These are phyloP conservation scores for Nitzschia sp. DNA, from an alignment of 108 stramenopile genomes.

Conservation along the genomic window DNA sequence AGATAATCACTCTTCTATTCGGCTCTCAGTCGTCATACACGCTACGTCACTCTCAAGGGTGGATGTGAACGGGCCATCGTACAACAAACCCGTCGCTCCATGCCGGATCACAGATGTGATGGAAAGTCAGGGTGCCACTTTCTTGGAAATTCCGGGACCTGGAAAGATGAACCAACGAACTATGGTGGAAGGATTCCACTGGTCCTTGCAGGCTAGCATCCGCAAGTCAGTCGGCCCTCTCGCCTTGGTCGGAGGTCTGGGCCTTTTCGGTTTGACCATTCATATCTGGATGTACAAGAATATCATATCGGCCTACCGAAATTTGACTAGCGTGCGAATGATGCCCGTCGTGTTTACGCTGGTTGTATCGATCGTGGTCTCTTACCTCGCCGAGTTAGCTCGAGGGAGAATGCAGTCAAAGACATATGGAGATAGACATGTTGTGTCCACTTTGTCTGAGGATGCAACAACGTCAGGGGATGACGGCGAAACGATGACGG, in stretches of 20 bases:
- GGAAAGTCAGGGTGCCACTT: too few relatives aligned
- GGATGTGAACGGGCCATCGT: too few relatives aligned
- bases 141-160: neutral
- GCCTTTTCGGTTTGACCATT: neutral
- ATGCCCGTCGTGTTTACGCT: neutral
- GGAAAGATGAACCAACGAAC: neutral
- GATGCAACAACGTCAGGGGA: neutral
- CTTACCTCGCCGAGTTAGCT: neutral
- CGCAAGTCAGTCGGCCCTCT: neutral
- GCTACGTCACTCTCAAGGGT: too few relatives aligned
- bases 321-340: neutral
- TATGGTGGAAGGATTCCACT: neutral
- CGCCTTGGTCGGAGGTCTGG: neutral
- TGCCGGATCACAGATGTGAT: too few relatives aligned
- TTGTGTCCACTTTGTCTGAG: neutral
- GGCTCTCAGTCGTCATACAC: too few relatives aligned
- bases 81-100: too few relatives aligned
- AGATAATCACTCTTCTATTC: too few relatives aligned
- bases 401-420: neutral
- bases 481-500: neutral
- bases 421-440: neutral
- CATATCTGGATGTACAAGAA: neutral
- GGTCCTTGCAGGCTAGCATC: neutral
- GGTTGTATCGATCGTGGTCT: neutral
- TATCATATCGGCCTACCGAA: neutral